Percentiles rank a stretch among this genome's conserved stretches.
Conservation (phyloP, 2,329 filamentous ascomycete species). For the Fusarium praegraminearum region DNA sequence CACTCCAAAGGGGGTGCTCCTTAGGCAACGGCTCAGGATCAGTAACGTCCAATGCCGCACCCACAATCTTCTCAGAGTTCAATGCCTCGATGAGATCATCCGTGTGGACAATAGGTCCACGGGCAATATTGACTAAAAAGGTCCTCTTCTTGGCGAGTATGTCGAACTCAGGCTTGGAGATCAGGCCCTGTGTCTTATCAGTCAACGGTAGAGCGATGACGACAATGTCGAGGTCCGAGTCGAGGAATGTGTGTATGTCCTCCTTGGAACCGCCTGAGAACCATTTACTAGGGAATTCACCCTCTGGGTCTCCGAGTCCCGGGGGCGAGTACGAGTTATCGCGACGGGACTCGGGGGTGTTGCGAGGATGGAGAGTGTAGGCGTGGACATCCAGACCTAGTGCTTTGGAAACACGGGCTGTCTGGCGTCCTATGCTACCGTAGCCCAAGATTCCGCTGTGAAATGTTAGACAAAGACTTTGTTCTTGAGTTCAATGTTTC, state of each 20-base stretch:
- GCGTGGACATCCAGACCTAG: conserved; percentile 80
- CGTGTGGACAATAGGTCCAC: conserved; percentile 65
- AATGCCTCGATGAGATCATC: conserved; percentile 73
- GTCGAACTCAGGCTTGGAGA: conserved; percentile 64
- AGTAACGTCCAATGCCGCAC: conserved; percentile 82
- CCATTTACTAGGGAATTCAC: conserved; percentile 63
- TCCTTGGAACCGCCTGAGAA: conserved; percentile 59
- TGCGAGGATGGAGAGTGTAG: conserved; percentile 77
- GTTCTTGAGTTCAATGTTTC: conserved; percentile 20
- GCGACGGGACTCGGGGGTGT: conserved; percentile 71
- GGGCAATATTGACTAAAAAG: conserved; percentile 78
- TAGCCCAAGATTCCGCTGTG: conserved; percentile 65
- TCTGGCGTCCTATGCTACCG: conserved; percentile 66
- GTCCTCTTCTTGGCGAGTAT: conserved; percentile 61
- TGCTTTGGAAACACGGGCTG: conserved; percentile 68
- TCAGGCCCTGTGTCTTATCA: conserved; percentile 59
- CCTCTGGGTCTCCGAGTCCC: conserved; percentile 69
- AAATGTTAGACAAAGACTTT: not conserved
- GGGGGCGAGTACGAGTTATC: conserved; percentile 77
- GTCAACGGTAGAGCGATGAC: conserved; percentile 66
- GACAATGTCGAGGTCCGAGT: conserved; percentile 64
- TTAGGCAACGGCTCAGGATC: conserved; percentile 81
- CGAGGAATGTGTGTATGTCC: conserved; percentile 64
- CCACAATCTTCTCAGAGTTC: conserved; percentile 59
- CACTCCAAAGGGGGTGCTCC: conserved; percentile 75